Conservation (phyloP, 768 basidiomycete genomes). For the Leucocoprinus sp. region DNA sequence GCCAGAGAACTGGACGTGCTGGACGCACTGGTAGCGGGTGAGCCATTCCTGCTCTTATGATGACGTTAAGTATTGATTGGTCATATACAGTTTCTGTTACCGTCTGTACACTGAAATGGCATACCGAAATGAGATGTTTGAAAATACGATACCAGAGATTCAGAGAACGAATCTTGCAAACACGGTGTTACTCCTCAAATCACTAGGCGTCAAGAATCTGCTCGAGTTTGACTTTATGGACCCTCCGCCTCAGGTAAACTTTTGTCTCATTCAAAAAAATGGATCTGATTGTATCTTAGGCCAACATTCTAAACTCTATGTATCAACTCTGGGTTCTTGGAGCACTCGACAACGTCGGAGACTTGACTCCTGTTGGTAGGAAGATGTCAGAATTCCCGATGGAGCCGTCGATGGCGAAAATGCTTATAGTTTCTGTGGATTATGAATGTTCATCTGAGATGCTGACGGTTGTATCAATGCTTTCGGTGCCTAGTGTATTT, state of each 20-base stretch:
- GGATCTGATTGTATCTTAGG: constrained; percentile 32
- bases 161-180: constrained; percentile 97
- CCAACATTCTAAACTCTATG: constrained; percentile 98
- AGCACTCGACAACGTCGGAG: constrained; percentile 95
- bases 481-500: constrained; percentile 96
- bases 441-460: constrained; percentile 92
- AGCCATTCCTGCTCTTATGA: constrained; percentile 19
- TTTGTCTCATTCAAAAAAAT: neutral
- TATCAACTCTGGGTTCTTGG: constrained; percentile 99
- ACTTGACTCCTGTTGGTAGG: constrained; percentile 82
- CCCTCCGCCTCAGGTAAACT: constrained; percentile 89
- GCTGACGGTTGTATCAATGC: constrained; percentile 98
- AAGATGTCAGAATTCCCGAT: constrained; percentile 99
- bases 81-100: constrained; percentile 73
- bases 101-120: constrained; percentile 97
- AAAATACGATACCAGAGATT: constrained; percentile 96
- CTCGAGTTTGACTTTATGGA: constrained; percentile 99
- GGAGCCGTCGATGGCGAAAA: constrained; percentile 99
- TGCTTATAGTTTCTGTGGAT: constrained; percentile 93
- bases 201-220: constrained; percentile 92
- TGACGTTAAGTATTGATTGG: neutral
- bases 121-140: constrained; percentile 90
- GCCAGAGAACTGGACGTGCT: constrained; percentile 92
- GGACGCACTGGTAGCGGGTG: constrained; percentile 95
- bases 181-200: constrained; percentile 90